Percentiles rank a stretch among this genome's conserved stretches.
Conservation (phyloP, 1,284 basidiomycete genomes). For the Thecaphora frezii region DNA sequence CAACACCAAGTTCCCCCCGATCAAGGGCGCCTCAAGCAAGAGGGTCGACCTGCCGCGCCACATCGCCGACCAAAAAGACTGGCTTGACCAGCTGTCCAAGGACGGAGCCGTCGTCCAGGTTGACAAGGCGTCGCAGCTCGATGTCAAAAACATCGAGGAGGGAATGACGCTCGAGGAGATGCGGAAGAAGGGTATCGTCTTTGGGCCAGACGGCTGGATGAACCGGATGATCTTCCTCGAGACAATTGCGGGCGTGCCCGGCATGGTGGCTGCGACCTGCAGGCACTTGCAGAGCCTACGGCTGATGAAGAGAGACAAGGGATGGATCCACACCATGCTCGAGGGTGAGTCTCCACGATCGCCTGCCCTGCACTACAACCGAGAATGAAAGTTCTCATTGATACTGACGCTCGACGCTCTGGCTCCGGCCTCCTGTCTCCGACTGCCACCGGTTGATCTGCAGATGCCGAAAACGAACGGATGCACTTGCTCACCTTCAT, state of each 20-base stretch:
- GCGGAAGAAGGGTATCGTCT: conserved; percentile 36
- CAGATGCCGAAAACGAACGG: conserved; percentile 49
- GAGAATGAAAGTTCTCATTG: too few relatives aligned
- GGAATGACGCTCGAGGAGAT: conserved; percentile 44
- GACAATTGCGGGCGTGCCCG: conserved; percentile 78
- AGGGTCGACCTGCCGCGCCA: conserved; percentile 27
- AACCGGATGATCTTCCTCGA: conserved; percentile 47
- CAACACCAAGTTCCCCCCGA: conserved; percentile 27
- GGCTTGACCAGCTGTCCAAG: neutral
- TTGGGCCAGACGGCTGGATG: conserved; percentile 47
- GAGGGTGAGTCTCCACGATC: conserved; percentile 8
- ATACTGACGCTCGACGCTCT: too few relatives aligned
- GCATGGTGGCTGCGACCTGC: conserved; percentile 86
- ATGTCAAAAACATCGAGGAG: conserved; percentile 6
- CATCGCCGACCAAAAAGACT: conserved; percentile 16
- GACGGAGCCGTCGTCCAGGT: conserved; percentile 3
- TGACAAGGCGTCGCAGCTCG: conserved; percentile 9
- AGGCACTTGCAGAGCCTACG: conserved; percentile 65
- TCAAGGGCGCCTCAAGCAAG: conserved; percentile 28
- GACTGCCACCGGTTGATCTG: too few relatives aligned
- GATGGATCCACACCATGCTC: conserved; percentile 48
- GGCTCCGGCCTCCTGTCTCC: too few relatives aligned
- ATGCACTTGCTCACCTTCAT: conserved; percentile 46
- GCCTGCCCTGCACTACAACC: too few relatives aligned
- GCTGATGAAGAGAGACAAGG: conserved; percentile 42